Base-by-base conservation (phyloP, 1,284 basidiomycete genomes). In the Pyrrhoderma lamaoense region DNA sequence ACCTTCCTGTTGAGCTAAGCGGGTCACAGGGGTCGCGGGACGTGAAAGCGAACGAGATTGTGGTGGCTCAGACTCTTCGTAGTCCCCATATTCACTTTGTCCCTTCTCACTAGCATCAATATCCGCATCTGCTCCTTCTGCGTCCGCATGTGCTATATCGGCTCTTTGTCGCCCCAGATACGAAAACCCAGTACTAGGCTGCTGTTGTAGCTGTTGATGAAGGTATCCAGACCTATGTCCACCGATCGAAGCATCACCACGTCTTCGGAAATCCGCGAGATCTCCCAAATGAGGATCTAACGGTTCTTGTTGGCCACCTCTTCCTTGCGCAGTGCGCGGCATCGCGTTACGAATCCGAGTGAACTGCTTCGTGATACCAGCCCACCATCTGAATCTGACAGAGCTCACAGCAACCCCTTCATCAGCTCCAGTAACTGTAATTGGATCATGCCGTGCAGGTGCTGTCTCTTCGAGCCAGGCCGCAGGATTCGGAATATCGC, bases 391-490 rank as follows among this genome's bases (percentile, higher is more conserved):
- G 61, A 82, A 85, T 53, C 70, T 76, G 7, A 81, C 73, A 0
- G 67, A 63, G 2, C 80, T 77, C 71, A 91, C 80, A 7, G 91
- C 93, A 18, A 80, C 81, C 19, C 77, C 79, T 2, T 93, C 84
- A 58, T 96, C 94, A 51, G 82, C 81, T n/a, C 79, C 77, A 0
- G 89, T 87, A 25, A 95, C 84, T 48, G 77, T 72, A 48, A 88
- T 77, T 38, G 74, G 75, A 13, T 77, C 73, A 49, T 73, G 71
- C 40, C 73, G 75, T 47, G 74, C 72, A 2, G 82, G 80, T 44
- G 83, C 80, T 1, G 91, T 95, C 50, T 82, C 77, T 13, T 74
- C 67, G 7, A 94, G 75, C 93, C 94, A 97, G n/a, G 75, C 71
- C 0, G 79, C 71, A 0, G 85, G 79, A 52, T 89, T 77, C 14